Evolutionary conservation across 768 basidiomycete genomes (phyloP).

Genomic region (Podaxis sp.): DNA sequence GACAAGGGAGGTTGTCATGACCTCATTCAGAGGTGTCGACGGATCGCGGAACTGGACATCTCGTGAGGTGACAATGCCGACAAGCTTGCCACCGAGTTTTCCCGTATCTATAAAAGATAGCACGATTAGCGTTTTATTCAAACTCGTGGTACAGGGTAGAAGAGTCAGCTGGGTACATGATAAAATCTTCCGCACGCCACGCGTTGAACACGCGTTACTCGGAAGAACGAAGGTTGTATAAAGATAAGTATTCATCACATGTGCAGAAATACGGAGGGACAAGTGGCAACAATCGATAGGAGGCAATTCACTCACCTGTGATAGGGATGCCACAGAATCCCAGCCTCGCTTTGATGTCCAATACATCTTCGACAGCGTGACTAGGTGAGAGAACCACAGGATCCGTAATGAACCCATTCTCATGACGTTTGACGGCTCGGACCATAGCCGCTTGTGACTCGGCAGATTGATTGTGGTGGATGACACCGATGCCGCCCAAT

Average conservation of each 20-base stretch:
- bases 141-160: conserved; percentile 5
- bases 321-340: conserved; percentile 98
- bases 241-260: conserved; percentile 43
- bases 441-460: conserved; percentile 95
- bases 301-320: conserved; percentile 66
- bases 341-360: conserved; percentile 86
- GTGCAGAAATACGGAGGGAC: conserved; percentile 2
- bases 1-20: conserved; percentile 90
- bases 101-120: conserved; percentile 63
- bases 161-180: conserved; percentile 32
- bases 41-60: conserved; percentile 90
- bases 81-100: conserved; percentile 80
- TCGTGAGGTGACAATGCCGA: conserved; percentile 95
- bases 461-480: conserved; percentile 91
- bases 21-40: conserved; percentile 58
- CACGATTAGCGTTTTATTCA: neutral
- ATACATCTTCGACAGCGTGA: conserved; percentile 79
- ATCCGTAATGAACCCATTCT: conserved; percentile 97
- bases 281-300: neutral
- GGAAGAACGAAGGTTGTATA: conserved; percentile 88
- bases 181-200: conserved; percentile 68
- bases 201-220: conserved; percentile 60
- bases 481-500: conserved; percentile 95
- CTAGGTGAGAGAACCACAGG: conserved; percentile 84
- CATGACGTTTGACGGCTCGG: conserved; percentile 94